A percentile compares a stretch with the other conserved stretches of the same genome.
These are phyloP conservation scores for Teratosphaeria gauchensis DNA, from an alignment of 2,329 filamentous ascomycete genomes.

Conservation along the genomic window DNA sequence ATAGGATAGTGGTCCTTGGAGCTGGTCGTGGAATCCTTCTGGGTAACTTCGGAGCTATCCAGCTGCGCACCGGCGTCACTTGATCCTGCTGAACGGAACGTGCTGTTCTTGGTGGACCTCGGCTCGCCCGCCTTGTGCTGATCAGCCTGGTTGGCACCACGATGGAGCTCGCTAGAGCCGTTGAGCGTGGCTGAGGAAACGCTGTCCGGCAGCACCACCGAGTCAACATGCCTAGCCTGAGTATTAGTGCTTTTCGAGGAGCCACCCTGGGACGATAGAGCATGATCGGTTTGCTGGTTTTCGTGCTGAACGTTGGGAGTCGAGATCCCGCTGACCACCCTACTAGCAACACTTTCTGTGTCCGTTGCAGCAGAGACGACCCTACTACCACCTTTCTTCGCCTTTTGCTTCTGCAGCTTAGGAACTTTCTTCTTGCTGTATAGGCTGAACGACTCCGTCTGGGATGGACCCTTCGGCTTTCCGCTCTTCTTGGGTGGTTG, in stretches of 20 bases:
- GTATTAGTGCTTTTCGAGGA: neutral
- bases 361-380: neutral
- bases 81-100: neutral
- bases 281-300: neutral
- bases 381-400: conserved; percentile 10
- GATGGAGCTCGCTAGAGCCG: neutral
- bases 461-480: conserved; percentile 25
- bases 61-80: neutral
- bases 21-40: neutral
- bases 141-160: neutral
- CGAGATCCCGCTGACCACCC: neutral
- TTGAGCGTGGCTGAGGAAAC: neutral
- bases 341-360: neutral
- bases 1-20: neutral
- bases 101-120: neutral
- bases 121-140: neutral
- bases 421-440: conserved; percentile 11
- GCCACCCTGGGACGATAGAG: neutral
- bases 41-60: neutral
- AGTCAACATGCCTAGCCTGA: neutral
- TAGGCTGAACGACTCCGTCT: conserved; percentile 26
- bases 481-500: conserved; percentile 7
- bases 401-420: conserved; percentile 11
- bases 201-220: neutral
- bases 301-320: neutral